These are phyloP conservation scores for Populus hybrid DNA, from an alignment of 441 rosid genomes.

Conservation along the genomic window DNA sequence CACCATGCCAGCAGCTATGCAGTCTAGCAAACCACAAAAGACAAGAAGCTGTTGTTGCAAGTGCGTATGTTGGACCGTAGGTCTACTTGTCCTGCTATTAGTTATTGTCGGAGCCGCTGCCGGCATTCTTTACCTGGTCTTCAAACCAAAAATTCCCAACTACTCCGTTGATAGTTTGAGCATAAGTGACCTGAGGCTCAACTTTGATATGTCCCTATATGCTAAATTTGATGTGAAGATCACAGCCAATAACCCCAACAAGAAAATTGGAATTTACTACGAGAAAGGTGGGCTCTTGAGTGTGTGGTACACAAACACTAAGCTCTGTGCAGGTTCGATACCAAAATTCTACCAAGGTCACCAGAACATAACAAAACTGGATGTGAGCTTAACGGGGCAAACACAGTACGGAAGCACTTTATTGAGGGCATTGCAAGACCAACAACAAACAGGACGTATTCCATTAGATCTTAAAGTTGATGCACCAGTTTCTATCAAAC, in stretches of 20 bases:
- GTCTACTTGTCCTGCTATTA: slow-evolving; percentile 46
- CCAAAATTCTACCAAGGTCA: slow-evolving; percentile 92
- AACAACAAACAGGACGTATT: slow-evolving; percentile 57
- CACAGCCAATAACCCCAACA: slow-evolving; percentile 73
- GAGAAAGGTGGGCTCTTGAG: slow-evolving; percentile 65
- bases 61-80: slow-evolving; percentile 67
- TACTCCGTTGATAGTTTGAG: slow-evolving; percentile 57
- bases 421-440: slow-evolving; percentile 38
- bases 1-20: slow-evolving; percentile 10
- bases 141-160: slow-evolving; percentile 76
- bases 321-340: slow-evolving; percentile 60
- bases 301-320: slow-evolving; percentile 46
- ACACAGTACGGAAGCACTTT: slow-evolving; percentile 46
- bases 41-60: slow-evolving; percentile 52
- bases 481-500: slow-evolving; percentile 76
- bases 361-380: slow-evolving; percentile 57
- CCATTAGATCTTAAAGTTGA: slow-evolving; percentile 61
- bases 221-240: slow-evolving; percentile 62
- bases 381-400: slow-evolving; percentile 54
- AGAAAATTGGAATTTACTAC: slow-evolving; percentile 78
- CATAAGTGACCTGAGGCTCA: slow-evolving; percentile 47
- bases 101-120: slow-evolving; percentile 36
- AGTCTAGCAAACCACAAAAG: slow-evolving; percentile 24
- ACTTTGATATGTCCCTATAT: slow-evolving; percentile 38
- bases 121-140: slow-evolving; percentile 67